These are phyloP conservation scores for Populus tomentosa DNA, from an alignment of 441 rosid species.

Conservation along the genomic window DNA sequence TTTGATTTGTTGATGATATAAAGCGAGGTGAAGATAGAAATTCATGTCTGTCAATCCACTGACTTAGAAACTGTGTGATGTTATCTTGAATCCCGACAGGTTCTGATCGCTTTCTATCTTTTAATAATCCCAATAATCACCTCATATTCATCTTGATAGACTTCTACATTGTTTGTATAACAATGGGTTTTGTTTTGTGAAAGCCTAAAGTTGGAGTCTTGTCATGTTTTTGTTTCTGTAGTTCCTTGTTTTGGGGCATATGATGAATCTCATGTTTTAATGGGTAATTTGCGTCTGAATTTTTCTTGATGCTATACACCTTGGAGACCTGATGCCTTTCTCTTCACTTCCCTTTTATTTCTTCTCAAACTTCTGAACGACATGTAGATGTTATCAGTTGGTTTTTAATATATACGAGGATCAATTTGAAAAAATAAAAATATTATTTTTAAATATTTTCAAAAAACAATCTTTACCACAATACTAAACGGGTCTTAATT, in stretches of 20 bases:
- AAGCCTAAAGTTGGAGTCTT: neutral
- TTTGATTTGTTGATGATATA: neutral
- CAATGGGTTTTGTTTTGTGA: neutral
- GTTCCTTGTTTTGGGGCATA: neutral
- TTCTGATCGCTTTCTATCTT: constrained; percentile 42
- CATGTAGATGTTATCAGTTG: neutral
- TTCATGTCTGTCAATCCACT: constrained; percentile 67
- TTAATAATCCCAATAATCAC: neutral
- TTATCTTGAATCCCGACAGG: constrained; percentile 57
- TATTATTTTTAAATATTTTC: no score
- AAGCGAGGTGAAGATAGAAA: constrained; percentile 58
- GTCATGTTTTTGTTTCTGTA: neutral
- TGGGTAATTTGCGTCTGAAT: constrained; percentile 47
- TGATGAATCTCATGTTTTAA: constrained; percentile 31
- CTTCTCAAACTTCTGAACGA: neutral
- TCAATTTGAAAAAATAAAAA: no score
- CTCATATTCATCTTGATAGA: neutral
- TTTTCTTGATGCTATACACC: constrained; percentile 36
- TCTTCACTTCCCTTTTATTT: neutral
- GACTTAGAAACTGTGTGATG: constrained; percentile 42
- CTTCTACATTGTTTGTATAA: neutral
- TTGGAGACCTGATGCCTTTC: constrained; percentile 40
- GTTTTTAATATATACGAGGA: no score
- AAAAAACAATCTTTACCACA: no score
- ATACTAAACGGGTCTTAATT: no score